Evolutionary conservation across 2,329 filamentous ascomycete genomes (phyloP).

Genomic region (Cercospora sojina): DNA sequence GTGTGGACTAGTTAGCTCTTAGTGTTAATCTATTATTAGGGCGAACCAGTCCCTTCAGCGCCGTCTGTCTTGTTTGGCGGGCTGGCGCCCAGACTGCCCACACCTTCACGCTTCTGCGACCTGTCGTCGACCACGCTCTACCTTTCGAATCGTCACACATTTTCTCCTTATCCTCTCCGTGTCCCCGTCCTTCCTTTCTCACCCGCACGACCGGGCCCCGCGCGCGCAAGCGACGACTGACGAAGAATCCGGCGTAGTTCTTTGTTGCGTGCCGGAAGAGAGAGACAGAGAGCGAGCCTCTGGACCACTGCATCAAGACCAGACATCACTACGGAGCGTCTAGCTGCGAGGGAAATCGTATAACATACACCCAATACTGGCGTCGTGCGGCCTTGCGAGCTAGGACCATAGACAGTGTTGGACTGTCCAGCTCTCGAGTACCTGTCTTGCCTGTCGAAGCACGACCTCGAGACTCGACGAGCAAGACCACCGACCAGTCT

Average conservation of each 20-base stretch:
- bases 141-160: background rate
- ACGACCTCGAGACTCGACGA: background rate
- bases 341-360: background rate
- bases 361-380: background rate
- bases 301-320: background rate
- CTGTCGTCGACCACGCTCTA: conserved; percentile 1
- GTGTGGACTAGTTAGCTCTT: background rate
- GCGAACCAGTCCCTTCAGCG: background rate
- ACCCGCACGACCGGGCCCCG: background rate
- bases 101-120: background rate
- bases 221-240: background rate
- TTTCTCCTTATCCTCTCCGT: background rate
- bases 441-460: background rate
- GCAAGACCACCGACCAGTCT: background rate
- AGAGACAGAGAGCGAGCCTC: background rate
- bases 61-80: conserved; percentile 1
- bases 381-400: background rate
- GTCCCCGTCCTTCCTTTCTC: background rate
- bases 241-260: background rate
- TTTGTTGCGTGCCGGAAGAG: background rate
- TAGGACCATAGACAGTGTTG: background rate
- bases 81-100: conserved; percentile 2
- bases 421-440: background rate
- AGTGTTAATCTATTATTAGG: background rate
- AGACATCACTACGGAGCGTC: background rate